These are phyloP conservation scores for Arachis hypogaea DNA, from an alignment of 306 rosid species.

Conservation along the genomic window DNA sequence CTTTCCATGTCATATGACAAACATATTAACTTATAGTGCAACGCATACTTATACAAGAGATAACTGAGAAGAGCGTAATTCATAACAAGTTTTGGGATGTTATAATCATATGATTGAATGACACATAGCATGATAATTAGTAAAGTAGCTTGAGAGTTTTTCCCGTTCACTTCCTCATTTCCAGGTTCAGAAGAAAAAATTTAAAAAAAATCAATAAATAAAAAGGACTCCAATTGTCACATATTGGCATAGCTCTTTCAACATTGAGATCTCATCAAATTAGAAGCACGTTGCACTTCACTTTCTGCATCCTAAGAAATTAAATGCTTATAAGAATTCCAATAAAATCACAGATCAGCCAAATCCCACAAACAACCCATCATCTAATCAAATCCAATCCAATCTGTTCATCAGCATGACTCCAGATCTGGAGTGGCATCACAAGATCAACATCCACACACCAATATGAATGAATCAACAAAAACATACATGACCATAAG, in stretches of 20 bases:
- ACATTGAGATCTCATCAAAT: conserved; percentile 32
- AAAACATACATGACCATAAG: neutral
- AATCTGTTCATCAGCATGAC: conserved; percentile 1
- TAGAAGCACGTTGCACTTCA: conserved; percentile 5
- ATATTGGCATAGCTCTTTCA: conserved; percentile 21
- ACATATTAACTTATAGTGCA: neutral
- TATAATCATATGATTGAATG: neutral
- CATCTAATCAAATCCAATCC: neutral
- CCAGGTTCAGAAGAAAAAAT: neutral
- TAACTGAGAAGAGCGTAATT: conserved; percentile 9
- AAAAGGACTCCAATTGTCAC: conserved; percentile 10
- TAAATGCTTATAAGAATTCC: conserved; percentile 6
- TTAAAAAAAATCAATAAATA: neutral
- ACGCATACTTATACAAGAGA: conserved; percentile 12
- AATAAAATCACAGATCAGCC: conserved; percentile 39
- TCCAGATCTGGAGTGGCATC: conserved; percentile 61
- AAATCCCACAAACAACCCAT: conserved; percentile 10
- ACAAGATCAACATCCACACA: conserved; percentile 15
- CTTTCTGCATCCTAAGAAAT: neutral
- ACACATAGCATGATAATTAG: conserved; percentile 24
- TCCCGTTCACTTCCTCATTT: neutral
- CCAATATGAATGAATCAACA: conserved; percentile 26
- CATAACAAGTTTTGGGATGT: conserved; percentile 17
- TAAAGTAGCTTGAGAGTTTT: neutral
- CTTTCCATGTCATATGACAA: conserved; percentile 10